Evolutionary conservation across 768 basidiomycete genomes (phyloP), one percentile per base, ranked within the genome.

Genomic region (Xerocomus spinulosus): DNA sequence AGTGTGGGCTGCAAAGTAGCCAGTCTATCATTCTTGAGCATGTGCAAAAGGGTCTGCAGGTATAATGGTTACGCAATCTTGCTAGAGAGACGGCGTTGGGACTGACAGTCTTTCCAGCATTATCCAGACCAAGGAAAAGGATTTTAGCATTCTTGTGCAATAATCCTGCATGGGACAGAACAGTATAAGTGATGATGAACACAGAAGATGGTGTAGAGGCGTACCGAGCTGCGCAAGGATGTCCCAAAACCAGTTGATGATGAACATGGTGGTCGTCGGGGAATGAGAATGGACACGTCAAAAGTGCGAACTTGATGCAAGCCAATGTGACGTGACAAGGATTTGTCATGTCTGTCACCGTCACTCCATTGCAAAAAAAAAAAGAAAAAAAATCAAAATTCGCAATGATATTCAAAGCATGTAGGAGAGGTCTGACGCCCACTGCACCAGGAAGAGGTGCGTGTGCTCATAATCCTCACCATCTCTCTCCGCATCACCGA

Each of bases 81-180:
- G 25, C 26, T 23, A n/a, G 46, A 25, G 32, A 5, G 30, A 9
- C n/a, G 49, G 49, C 18, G 51, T 24, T 1, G 18, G 29, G 1
- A 61, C 86, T 50, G 53, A 96, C 95, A 51, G 96, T 98, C 80
- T 98, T 99, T 65, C 96, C 95, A 44, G 96, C 96, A 75, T 98
- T 99, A 68, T 98, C 95, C 46, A 98, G 81, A 54, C 96, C 96
- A 44, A 99, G 81, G 83, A 99, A 99, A 54, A 99, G 81, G 67
- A 99, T 96, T 81, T 98, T 99, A 56, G 96, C 96, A 67, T 96
- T 97, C 87, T 99, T 96, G 78, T 93, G 89, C 73, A 86, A 62
- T 60, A 95, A 77, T 56, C 92, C 92, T 94, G 54, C 34, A 29
- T 15, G 44, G 33, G 28, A 48, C 34, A 36, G 21, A n/a, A 32